Conservation (phyloP, 257 asterid genomes). For the Anisodus tanguticus region DNA sequence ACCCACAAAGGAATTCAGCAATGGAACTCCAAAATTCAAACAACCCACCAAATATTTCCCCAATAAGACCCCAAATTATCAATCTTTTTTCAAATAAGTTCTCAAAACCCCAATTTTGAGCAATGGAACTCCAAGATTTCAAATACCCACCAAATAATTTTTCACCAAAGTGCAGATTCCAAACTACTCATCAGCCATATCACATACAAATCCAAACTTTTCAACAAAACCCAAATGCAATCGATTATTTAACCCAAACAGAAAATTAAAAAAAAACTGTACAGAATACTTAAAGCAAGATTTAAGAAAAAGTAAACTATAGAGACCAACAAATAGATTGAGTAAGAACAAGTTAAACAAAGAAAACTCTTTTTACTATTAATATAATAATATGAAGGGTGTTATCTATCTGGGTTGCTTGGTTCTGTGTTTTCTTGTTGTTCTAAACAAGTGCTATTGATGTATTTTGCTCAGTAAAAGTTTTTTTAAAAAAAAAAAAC, state of each 20-base stretch:
- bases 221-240: neutral
- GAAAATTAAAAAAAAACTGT: neutral
- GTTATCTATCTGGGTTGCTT: constrained; percentile 12
- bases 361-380: too few relatives aligned
- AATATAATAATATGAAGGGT: neutral
- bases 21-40: neutral
- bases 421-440: constrained; percentile 32
- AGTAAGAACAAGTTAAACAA: too few relatives aligned
- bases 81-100: neutral
- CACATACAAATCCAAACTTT: neutral
- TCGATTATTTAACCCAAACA: constrained; percentile 15
- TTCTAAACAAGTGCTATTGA: neutral
- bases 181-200: neutral
- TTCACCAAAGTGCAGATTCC: constrained; percentile 25
- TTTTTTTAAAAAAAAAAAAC: neutral
- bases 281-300: constrained; percentile 14
- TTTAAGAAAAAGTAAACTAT: constrained; percentile 25
- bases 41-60: neutral
- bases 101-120: constrained; percentile 25
- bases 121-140: neutral
- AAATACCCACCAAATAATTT: constrained; percentile 17
- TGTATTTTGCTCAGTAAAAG: neutral
- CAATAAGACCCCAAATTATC: neutral
- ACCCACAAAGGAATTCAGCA: constrained; percentile 11
- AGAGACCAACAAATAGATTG: neutral